A percentile compares a stretch with the other conserved stretches of the same genome.
These are phyloP conservation scores for Lactarius pseudohatsudake DNA, from an alignment of 768 basidiomycete genomes.

Conservation along the genomic window DNA sequence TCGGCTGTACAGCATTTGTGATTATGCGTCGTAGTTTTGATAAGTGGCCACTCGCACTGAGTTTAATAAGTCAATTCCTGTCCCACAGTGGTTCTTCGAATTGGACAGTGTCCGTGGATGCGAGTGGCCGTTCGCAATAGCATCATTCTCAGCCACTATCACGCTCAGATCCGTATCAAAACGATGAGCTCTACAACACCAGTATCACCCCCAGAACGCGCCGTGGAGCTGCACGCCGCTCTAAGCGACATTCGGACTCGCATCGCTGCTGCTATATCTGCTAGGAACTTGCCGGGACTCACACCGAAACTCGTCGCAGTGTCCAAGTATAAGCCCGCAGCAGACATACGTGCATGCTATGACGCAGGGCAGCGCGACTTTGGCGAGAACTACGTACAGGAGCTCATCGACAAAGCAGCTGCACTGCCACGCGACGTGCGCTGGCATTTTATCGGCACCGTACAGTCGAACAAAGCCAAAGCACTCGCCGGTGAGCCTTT, in stretches of 20 bases:
- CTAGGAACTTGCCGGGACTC: slow-evolving; percentile 25
- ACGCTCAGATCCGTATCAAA: background rate
- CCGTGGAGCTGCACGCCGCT: slow-evolving; percentile 51
- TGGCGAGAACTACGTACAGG: slow-evolving; percentile 97
- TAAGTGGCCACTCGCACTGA: background rate
- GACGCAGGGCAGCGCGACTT: slow-evolving; percentile 84
- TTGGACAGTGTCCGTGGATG: background rate
- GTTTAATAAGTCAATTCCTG: background rate
- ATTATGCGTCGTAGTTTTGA: background rate
- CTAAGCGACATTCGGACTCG: slow-evolving; percentile 53
- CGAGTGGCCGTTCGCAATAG: background rate
- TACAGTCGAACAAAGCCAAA: slow-evolving; percentile 25
- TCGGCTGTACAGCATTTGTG: slow-evolving; percentile 20
- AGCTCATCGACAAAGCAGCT: slow-evolving; percentile 80
- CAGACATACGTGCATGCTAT: slow-evolving; percentile 83
- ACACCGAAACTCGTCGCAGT: slow-evolving; percentile 72
- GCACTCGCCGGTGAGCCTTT: slow-evolving; percentile 22
- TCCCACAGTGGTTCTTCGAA: background rate
- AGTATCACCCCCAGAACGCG: slow-evolving; percentile 39
- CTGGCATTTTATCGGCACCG: slow-evolving; percentile 27
- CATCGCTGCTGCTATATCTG: slow-evolving; percentile 41
- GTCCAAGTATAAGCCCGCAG: slow-evolving; percentile 88
- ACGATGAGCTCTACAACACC: slow-evolving; percentile 3
- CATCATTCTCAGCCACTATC: background rate
- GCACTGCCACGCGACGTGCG: slow-evolving; percentile 46